Evolutionary conservation across 2,329 filamentous ascomycete genomes (phyloP).

Genomic region (Exophiala dermatitidis): DNA sequence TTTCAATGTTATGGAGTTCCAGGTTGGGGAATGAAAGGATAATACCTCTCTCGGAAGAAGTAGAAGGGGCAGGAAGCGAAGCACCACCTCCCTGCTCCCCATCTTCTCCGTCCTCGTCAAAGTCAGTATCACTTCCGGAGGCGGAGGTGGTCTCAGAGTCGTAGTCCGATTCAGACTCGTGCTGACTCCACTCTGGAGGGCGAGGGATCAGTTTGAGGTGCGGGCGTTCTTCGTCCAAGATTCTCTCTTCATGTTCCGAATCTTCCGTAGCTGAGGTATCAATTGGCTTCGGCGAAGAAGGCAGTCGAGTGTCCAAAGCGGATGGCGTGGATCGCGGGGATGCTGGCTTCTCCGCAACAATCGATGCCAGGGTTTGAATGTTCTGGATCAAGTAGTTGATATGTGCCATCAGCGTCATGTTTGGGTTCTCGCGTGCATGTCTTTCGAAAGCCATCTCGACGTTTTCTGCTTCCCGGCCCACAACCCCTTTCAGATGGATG

Average conservation of each 20-base stretch:
- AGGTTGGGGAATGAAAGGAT: constrained; percentile 70
- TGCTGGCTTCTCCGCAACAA: constrained; percentile 34
- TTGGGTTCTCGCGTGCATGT: constrained; percentile 50
- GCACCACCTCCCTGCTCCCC: constrained; percentile 34
- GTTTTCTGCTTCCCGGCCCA: constrained; percentile 52
- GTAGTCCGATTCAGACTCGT: constrained; percentile 30
- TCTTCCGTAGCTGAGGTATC: not conserved
- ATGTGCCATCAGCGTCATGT: constrained; percentile 63
- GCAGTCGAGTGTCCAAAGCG: not conserved
- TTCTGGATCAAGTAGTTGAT: constrained; percentile 69
- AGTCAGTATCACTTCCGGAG: constrained; percentile 35
- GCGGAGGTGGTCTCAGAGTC: constrained; percentile 41
- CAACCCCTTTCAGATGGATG: constrained; percentile 58
- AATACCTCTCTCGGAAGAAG: constrained; percentile 47
- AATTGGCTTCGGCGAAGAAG: not conserved
- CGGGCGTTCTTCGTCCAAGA: constrained; percentile 41
- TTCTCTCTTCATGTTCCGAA: constrained; percentile 1
- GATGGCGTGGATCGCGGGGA: not conserved
- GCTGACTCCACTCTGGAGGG: constrained; percentile 64
- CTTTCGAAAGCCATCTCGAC: constrained; percentile 60
- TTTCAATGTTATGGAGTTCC: constrained; percentile 68
- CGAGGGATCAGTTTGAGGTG: constrained; percentile 67
- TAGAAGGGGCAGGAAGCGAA: constrained; percentile 28
- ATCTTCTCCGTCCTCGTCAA: constrained; percentile 37
- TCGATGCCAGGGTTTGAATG: constrained; percentile 59